Percentiles rank a stretch among this genome's conserved stretches.
These are phyloP conservation scores for Claviceps humidiphila DNA, from an alignment of 2,329 filamentous ascomycete species.

Conservation along the genomic window DNA sequence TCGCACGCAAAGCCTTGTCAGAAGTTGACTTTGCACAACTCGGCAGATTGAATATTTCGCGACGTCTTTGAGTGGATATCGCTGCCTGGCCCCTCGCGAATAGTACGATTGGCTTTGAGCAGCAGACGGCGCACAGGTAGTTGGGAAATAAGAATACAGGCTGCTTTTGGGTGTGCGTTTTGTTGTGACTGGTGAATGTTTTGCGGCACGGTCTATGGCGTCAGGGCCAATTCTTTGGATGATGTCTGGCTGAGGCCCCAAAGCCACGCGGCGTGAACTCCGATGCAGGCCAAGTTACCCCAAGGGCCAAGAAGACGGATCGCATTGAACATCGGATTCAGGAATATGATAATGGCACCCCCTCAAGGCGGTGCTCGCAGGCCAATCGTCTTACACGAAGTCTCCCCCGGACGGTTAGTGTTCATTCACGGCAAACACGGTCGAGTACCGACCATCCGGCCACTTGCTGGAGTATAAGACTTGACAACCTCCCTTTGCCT, in stretches of 20 bases:
- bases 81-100: neutral
- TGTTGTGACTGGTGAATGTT: conserved; percentile 4
- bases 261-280: neutral
- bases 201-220: neutral
- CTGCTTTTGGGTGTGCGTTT: conserved; percentile 2
- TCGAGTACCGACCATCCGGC: conserved; percentile 2
- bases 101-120: neutral
- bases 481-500: neutral
- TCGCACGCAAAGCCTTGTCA: neutral
- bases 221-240: neutral
- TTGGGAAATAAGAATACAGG: conserved; percentile 4
- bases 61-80: neutral
- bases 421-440: neutral
- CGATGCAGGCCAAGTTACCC: neutral
- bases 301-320: neutral
- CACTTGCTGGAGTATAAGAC: conserved; percentile 1
- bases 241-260: neutral
- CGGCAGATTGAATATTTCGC: neutral
- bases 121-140: conserved; percentile 2
- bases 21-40: neutral
- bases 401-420: neutral
- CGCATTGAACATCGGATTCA: neutral
- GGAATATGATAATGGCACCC: conserved; percentile 4
- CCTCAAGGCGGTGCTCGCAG: neutral
- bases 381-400: conserved; percentile 4